phyloP scores from a whole-genome alignment of 2,329 filamentous ascomycete genomes.

The Onygenales sp. region DNA sequence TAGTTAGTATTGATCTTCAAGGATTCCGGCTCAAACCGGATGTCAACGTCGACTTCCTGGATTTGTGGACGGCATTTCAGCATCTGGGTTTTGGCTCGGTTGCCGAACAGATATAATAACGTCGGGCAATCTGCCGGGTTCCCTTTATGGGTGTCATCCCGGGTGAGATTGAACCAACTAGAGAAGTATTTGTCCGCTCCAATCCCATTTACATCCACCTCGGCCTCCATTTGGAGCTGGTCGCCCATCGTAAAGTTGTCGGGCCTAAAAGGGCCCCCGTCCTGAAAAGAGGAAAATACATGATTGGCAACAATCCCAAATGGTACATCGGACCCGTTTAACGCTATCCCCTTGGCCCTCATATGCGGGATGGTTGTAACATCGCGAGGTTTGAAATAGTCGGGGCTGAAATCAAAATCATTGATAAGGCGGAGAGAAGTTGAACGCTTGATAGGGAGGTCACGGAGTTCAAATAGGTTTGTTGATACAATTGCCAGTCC shows the following conservation, averaged over 20 bases:
- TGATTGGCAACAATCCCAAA: conserved; percentile 4
- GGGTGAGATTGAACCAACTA: too few species aligned
- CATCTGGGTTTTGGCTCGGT: too few species aligned
- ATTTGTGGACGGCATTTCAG: too few species aligned
- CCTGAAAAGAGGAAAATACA: conserved; percentile 6
- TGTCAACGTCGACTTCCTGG: too few species aligned
- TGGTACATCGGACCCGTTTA: conserved; percentile 1
- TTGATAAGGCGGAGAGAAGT: too few species aligned
- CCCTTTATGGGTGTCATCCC: too few species aligned
- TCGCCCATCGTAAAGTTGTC: conserved; percentile 3
- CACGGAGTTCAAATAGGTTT: too few species aligned
- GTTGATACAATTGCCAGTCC: too few species aligned
- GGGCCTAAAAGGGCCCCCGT: neutral
- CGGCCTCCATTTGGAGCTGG: conserved; percentile 3
- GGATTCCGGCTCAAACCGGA: neutral
- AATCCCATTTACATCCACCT: neutral
- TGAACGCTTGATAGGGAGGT: too few species aligned
- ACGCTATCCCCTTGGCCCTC: conserved; percentile 1
- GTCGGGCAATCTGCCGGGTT: too few species aligned
- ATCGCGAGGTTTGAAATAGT: conserved; percentile 2
- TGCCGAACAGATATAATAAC: too few species aligned
- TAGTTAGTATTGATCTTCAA: conserved; percentile 5
- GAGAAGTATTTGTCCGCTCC: too few species aligned
- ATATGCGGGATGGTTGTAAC: conserved; percentile 4
- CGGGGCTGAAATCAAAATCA: neutral